Evolutionary conservation across 2,329 filamentous ascomycete genomes (phyloP).

Genomic region (Cordyceps javanica): DNA sequence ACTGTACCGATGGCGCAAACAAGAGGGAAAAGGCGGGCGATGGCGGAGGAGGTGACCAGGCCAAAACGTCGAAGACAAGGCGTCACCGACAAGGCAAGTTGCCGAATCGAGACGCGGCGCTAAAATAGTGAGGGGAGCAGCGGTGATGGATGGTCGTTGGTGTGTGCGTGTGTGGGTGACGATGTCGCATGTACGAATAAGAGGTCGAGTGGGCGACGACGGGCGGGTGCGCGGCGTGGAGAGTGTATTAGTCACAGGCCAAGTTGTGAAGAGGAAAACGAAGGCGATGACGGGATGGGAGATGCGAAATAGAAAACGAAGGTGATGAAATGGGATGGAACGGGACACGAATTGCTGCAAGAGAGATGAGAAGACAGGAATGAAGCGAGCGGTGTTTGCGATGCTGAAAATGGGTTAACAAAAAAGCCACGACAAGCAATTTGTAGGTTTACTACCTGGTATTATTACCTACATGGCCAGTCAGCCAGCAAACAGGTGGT

Average conservation of each 20-base stretch:
- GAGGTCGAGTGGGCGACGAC: not conserved
- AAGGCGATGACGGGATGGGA: too few species aligned
- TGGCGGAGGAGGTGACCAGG: not conserved
- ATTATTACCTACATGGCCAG: not conserved
- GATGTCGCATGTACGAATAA: not conserved
- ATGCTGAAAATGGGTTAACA: not conserved
- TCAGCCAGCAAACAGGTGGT: not conserved
- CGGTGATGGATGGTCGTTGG: not conserved
- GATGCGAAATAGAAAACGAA: not conserved
- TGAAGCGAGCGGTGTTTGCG: not conserved
- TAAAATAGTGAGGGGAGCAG: constrained; percentile 9
- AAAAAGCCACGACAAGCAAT: not conserved
- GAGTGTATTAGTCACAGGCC: not conserved
- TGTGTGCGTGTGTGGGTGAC: not conserved
- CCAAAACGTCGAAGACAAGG: constrained; percentile 3
- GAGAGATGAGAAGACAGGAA: not conserved
- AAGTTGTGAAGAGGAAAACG: not conserved
- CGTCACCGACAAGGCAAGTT: constrained; percentile 11
- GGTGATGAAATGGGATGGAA: not conserved
- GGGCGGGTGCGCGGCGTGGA: not conserved
- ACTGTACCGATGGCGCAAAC: constrained; percentile 8
- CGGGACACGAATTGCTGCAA: not conserved
- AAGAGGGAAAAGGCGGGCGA: constrained; percentile 1
- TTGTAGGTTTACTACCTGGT: not conserved
- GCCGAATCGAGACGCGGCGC: constrained; percentile 11